phyloP scores from a whole-genome alignment of 495 filamentous ascomycete species.

The Niebla homalea region DNA sequence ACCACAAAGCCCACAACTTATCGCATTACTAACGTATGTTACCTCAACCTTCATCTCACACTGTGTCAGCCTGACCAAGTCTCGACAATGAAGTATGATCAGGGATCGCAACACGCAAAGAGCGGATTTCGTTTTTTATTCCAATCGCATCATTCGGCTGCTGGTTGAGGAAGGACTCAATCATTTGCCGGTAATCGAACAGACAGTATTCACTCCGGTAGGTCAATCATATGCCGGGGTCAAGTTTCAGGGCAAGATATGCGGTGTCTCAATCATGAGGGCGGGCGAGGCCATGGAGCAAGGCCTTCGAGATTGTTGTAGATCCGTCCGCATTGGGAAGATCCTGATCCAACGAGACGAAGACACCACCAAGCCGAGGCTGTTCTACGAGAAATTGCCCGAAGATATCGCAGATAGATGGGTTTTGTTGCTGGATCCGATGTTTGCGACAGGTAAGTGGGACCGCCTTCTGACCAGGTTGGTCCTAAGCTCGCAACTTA shows the following conservation, averaged over 20 bases:
- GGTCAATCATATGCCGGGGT: constrained; percentile 82
- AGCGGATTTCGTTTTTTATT: constrained; percentile 98
- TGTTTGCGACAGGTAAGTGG: constrained; percentile 85
- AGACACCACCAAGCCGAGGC: constrained; percentile 77
- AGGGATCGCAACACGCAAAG: constrained; percentile 76
- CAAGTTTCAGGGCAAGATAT: constrained; percentile 94
- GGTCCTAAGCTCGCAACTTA: constrained; percentile 20
- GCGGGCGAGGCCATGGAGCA: constrained; percentile 98
- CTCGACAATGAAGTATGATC: constrained; percentile 46
- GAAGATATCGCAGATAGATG: constrained; percentile 84
- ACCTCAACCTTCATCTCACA: constrained; percentile 9
- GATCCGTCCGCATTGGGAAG: constrained; percentile 92
- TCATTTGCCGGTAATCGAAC: constrained; percentile 81
- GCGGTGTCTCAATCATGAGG: constrained; percentile 95
- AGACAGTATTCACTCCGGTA: constrained; percentile 80
- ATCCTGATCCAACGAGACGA: constrained; percentile 96
- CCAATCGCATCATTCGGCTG: constrained; percentile 95
- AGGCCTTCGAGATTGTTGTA: constrained; percentile 87
- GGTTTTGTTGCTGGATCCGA: constrained; percentile 92
- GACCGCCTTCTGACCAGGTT: not conserved
- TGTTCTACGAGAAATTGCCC: constrained; percentile 96
- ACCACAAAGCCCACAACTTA: constrained; percentile 89
- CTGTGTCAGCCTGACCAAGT: constrained; percentile 30
- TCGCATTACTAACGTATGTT: constrained; percentile 87
- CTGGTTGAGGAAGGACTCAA: constrained; percentile 96